phyloP scores from a whole-genome alignment of 2,329 filamentous ascomycete species.

The Pestalotiopsis sp. region DNA sequence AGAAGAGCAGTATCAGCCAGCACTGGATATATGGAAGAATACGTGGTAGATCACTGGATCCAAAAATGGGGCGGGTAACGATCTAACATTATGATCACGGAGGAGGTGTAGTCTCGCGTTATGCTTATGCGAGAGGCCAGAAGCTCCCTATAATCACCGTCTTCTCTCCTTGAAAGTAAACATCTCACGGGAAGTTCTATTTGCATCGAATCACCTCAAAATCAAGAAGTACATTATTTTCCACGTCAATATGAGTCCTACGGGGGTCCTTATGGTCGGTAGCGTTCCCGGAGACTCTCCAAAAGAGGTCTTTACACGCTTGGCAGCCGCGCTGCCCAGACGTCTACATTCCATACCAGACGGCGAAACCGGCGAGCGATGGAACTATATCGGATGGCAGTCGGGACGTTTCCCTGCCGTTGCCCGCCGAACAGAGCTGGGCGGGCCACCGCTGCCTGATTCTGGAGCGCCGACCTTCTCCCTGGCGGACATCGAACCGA shows the following conservation, averaged over 20 bases:
- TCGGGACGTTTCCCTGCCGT: constrained; percentile 19
- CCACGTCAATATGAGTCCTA: constrained; percentile 20
- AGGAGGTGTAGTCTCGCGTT: not conserved
- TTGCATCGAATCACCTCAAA: not conserved
- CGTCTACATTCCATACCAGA: constrained; percentile 23
- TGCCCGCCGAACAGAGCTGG: constrained; percentile 19
- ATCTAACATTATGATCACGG: no score
- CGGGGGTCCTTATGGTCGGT: constrained; percentile 27
- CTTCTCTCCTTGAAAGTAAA: not conserved
- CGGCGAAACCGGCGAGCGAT: constrained; percentile 24
- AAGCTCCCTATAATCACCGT: not conserved
- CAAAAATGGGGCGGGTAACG: no score
- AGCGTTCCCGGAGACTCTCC: constrained; percentile 24
- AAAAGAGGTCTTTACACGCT: constrained; percentile 20
- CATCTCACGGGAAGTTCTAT: not conserved
- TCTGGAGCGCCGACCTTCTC: constrained; percentile 4
- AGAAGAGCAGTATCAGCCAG: no score
- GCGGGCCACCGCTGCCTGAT: constrained; percentile 18
- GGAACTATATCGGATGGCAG: constrained; percentile 26
- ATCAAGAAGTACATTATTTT: not conserved
- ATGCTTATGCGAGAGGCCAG: not conserved
- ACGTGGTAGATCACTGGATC: no score
- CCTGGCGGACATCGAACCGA: constrained; percentile 23
- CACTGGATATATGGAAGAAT: no score
- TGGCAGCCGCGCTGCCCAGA: constrained; percentile 20